Evolutionary conservation across 192 early-diverging fungal genomes (phyloP).

Genomic region (Gonapodya sp.): DNA sequence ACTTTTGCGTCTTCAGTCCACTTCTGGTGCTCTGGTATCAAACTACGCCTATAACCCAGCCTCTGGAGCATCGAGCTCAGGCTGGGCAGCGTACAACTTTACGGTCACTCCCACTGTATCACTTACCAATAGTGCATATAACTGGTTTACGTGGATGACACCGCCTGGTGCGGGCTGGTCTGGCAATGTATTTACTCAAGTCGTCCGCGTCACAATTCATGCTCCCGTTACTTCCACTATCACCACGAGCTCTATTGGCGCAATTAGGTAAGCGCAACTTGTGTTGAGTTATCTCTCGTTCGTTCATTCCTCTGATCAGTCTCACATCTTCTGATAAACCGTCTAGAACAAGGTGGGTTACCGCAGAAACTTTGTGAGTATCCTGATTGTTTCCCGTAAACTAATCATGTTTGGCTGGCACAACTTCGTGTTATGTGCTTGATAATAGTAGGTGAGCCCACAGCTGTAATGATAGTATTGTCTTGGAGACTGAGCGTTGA

Average conservation of each 20-base stretch:
- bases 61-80: background rate
- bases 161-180: background rate
- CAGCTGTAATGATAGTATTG: background rate
- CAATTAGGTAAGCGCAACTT: no score
- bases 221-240: background rate
- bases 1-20: background rate
- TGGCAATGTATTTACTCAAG: background rate
- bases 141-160: background rate
- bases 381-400: no score
- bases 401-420: no score
- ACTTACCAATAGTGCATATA: background rate
- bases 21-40: background rate
- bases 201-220: background rate
- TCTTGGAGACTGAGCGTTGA: background rate
- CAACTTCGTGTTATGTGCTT: no score
- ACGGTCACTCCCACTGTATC: background rate
- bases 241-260: background rate
- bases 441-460: no score
- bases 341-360: no score
- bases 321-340: no score
- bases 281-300: no score
- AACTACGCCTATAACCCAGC: background rate
- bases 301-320: no score
- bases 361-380: no score
- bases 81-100: background rate